These are phyloP conservation scores for Massariosphaeria phaeospora DNA, from an alignment of 495 filamentous ascomycete genomes.

Conservation along the genomic window DNA sequence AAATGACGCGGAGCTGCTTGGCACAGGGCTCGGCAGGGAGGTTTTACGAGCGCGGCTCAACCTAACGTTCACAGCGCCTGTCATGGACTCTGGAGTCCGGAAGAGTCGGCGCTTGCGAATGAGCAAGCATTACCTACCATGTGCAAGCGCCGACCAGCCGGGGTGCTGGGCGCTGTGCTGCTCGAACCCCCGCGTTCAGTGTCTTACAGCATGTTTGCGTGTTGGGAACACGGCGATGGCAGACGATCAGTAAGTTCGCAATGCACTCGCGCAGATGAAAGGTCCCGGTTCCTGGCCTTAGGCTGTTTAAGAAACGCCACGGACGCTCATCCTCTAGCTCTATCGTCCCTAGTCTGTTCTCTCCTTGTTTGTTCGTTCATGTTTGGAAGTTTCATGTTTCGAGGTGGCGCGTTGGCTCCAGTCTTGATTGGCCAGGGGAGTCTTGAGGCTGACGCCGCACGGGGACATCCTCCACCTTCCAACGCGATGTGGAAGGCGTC, in stretches of 20 bases:
- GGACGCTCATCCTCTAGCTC: conserved; percentile 8
- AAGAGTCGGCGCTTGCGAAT: neutral
- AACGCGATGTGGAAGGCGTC: neutral
- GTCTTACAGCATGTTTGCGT: conserved; percentile 4
- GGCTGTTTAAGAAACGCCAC: conserved; percentile 25
- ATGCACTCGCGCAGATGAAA: neutral
- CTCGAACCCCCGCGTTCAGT: neutral
- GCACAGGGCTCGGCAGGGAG: neutral
- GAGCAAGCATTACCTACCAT: neutral
- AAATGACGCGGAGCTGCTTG: conserved; percentile 7
- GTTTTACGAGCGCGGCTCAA: neutral
- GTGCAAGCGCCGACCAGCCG: neutral
- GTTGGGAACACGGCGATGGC: neutral
- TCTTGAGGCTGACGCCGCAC: conserved; percentile 14
- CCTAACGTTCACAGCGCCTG: no score
- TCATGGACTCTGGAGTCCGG: neutral
- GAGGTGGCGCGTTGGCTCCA: neutral
- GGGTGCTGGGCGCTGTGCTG: neutral
- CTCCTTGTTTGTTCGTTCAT: no score
- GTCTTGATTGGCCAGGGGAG: conserved; percentile 14
- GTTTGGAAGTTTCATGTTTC: conserved; percentile 31
- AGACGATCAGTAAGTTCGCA: neutral
- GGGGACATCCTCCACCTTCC: conserved; percentile 4
- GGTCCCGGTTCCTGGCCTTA: conserved; percentile 16
- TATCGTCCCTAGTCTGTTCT: neutral